Base-by-base conservation (phyloP, 228 moss, liverwort and hornwort species). In the Sphagnum magellanicum region DNA sequence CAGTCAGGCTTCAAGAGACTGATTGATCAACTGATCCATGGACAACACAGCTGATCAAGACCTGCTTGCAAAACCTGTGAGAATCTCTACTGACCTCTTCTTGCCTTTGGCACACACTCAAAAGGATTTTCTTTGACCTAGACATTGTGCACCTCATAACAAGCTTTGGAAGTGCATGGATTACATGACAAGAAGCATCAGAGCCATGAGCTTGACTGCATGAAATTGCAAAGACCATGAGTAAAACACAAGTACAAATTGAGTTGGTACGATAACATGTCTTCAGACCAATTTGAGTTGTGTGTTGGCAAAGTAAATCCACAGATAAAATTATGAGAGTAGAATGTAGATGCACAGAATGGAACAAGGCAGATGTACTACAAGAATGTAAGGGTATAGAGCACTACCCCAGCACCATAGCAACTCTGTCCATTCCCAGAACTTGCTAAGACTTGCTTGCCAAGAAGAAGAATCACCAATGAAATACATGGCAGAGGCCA, bases 371-470 rank as follows among this genome's bases (percentile, higher is more conserved):
- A 92, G 86, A 69, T 96, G 89, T 16, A 96, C 83, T 11, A 88
- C 81, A 53, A 84, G 70, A 46, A 92, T 61, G 75, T 89, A 90
- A 55, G 81, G 81, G 59, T 92, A 88, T 17, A 94, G 73, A 1
- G 89, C 94, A 80, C 94, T 94, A 61, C 84, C 88, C 80, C 72
- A 91, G 10, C 72, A 76, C 79, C 91, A 81, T 65, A 96, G 77
- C 68, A 82, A 63, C 72, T 91, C 95, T 50, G 80, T 86, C 79
- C 84, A 83, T 49, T 79, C 74, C 95, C 92, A 96, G 48, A 92
- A 67, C 16, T 77, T 91, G 72, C 71, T 71, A n/a, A 81, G 74
- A 72, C 69, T 73, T 17, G 71, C 63, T 10, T 78, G 77, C 74
- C 85, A 79, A 6, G 70, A 70, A 32, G 32, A 32, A 32, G 32